Evolutionary conservation across 495 filamentous ascomycete genomes (phyloP).

Genomic region (Paragyromitra xinjiangensis): DNA sequence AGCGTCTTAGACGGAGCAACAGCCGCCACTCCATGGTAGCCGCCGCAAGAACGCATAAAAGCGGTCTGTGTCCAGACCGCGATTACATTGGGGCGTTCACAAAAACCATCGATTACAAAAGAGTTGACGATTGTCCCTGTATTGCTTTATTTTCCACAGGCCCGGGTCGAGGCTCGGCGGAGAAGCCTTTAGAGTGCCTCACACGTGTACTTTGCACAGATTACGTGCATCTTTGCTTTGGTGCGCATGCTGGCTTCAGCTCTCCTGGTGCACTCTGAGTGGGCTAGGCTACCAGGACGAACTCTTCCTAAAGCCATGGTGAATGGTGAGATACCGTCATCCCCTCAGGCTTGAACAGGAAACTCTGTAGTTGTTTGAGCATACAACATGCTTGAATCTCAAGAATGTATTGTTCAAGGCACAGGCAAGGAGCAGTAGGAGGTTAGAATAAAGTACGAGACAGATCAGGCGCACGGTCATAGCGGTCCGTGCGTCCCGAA

Average conservation of each 20-base stretch:
- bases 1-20: neutral
- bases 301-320: neutral
- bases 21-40: neutral
- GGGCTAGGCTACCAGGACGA: neutral
- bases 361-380: too few species aligned
- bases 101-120: neutral
- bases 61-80: conserved; percentile 4
- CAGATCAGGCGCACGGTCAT: neutral
- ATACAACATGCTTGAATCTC: too few species aligned
- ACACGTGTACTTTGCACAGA: neutral
- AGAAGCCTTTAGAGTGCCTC: neutral
- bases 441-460: conserved; percentile 3
- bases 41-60: neutral
- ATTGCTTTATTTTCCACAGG: neutral
- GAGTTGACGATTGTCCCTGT: too few species aligned
- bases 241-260: neutral
- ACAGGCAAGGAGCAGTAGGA: neutral
- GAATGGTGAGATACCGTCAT: too few species aligned
- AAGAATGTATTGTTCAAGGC: neutral
- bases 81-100: neutral
- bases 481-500: neutral
- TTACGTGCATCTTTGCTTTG: neutral
- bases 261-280: neutral
- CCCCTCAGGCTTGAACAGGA: too few species aligned
- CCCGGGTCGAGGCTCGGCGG: neutral